Percentiles rank a stretch among this genome's conserved stretches.
These are phyloP conservation scores for Sphagnum fallax DNA, from an alignment of 228 moss, liverwort and hornwort species.

Conservation along the genomic window DNA sequence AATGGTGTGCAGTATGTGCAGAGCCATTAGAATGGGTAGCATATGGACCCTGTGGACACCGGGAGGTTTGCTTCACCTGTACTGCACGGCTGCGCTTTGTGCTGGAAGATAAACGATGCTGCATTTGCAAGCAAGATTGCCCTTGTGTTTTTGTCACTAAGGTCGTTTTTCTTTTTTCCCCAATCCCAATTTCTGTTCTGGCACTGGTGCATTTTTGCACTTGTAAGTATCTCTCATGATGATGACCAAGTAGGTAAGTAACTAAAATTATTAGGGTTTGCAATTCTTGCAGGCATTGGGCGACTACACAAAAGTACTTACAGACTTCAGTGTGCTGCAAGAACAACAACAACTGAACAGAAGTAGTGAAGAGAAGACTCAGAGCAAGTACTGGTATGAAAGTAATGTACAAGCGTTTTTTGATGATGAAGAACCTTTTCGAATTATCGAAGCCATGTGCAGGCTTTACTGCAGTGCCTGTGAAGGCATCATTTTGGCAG, in stretches of 20 bases:
- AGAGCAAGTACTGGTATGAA: constrained; percentile 60
- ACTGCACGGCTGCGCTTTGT: constrained; percentile 76
- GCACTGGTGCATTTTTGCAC: too few species aligned
- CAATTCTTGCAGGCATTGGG: constrained; percentile 53
- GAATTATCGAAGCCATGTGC: constrained; percentile 83
- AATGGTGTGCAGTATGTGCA: constrained; percentile 91
- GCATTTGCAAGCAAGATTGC: constrained; percentile 94
- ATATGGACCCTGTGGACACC: constrained; percentile 92
- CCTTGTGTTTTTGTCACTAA: constrained; percentile 68
- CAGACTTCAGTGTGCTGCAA: constrained; percentile 58
- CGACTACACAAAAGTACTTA: constrained; percentile 69
- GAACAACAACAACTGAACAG: constrained; percentile 21
- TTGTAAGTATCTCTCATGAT: too few species aligned
- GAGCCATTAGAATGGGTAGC: constrained; percentile 89
- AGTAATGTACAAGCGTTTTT: constrained; percentile 83
- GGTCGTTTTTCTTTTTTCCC: constrained; percentile 22
- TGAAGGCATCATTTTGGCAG: constrained; percentile 43
- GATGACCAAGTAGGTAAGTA: not conserved
- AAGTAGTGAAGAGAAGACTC: constrained; percentile 38
- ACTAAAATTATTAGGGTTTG: not conserved
- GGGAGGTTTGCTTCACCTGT: constrained; percentile 81
- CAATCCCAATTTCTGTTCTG: too few species aligned
- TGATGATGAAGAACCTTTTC: constrained; percentile 76
- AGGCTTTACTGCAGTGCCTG: constrained; percentile 79
- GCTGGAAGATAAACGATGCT: constrained; percentile 68